phyloP scores from a whole-genome alignment of 179 eudicot genomes.

The Drosera spatulata region DNA sequence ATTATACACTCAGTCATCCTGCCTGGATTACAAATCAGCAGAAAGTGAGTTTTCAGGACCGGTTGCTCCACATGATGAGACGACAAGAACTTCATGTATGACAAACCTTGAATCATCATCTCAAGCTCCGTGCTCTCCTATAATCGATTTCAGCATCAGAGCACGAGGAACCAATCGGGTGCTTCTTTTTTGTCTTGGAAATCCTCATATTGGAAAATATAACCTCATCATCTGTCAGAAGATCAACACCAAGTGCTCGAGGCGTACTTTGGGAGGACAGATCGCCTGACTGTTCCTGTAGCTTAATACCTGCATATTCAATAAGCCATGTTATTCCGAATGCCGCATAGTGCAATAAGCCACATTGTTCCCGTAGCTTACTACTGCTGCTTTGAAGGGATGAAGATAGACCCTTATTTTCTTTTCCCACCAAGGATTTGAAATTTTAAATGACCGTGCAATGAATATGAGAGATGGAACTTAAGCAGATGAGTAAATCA shows the following conservation, averaged over 20 bases:
- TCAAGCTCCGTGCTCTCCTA: constrained; percentile 79
- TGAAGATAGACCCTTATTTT: too few species aligned
- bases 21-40: not conserved
- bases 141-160: constrained; percentile 96
- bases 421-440: too few species aligned
- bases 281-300: constrained; percentile 21
- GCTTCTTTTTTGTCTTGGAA: constrained; percentile 44
- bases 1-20: not conserved
- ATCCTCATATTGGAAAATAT: constrained; percentile 42
- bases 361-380: too few species aligned
- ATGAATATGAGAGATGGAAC: too few species aligned
- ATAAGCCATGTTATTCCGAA: not conserved
- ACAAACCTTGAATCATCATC: constrained; percentile 26
- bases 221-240: constrained; percentile 46
- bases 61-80: not conserved
- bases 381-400: too few species aligned
- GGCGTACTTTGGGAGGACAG: constrained; percentile 26
- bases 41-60: not conserved
- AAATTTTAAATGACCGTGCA: too few species aligned
- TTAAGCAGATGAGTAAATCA: too few species aligned
- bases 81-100: constrained; percentile 15
- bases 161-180: constrained; percentile 48
- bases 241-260: constrained; percentile 10
- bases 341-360: too few species aligned
- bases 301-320: constrained; percentile 24